These are phyloP conservation scores for Scedosporium dehoogii DNA, from an alignment of 2,329 filamentous ascomycete species.

Conservation along the genomic window DNA sequence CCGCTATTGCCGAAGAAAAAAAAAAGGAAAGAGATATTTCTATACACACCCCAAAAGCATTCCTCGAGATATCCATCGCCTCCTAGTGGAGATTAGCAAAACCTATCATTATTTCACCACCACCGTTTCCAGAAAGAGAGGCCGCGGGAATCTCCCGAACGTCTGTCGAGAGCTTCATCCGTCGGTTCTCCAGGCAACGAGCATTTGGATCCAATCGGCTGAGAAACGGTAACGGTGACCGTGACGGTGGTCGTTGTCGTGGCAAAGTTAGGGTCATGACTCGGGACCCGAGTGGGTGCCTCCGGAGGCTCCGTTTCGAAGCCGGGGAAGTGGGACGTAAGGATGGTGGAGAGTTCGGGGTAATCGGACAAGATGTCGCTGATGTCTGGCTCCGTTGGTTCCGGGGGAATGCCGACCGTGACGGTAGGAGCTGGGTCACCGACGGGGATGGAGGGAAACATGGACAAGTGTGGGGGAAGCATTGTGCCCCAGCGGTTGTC, in stretches of 20 bases:
- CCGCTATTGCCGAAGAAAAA: neutral
- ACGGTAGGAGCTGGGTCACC: neutral
- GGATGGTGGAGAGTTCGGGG: conserved; percentile 2
- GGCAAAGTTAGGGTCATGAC: neutral
- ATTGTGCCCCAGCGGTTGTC: conserved; percentile 1
- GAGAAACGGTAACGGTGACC: neutral
- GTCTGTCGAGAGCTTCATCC: neutral
- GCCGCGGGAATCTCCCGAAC: too few relatives aligned
- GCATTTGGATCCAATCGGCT: neutral
- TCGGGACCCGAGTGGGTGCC: neutral
- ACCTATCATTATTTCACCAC: neutral
- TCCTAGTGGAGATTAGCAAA: neutral
- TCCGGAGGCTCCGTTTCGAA: neutral
- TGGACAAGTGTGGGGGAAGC: neutral
- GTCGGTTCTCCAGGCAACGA: neutral
- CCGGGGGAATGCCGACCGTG: neutral
- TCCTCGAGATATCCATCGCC: neutral
- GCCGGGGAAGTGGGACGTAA: neutral
- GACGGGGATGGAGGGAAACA: conserved; percentile 4
- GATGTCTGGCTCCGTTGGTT: neutral
- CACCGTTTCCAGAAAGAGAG: neutral
- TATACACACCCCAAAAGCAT: too few relatives aligned
- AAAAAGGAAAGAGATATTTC: too few relatives aligned
- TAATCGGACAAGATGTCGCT: neutral
- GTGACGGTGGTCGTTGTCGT: neutral